phyloP scores from a whole-genome alignment of 2,329 filamentous ascomycete genomes.

The Aspergillus pseudonomiae region DNA sequence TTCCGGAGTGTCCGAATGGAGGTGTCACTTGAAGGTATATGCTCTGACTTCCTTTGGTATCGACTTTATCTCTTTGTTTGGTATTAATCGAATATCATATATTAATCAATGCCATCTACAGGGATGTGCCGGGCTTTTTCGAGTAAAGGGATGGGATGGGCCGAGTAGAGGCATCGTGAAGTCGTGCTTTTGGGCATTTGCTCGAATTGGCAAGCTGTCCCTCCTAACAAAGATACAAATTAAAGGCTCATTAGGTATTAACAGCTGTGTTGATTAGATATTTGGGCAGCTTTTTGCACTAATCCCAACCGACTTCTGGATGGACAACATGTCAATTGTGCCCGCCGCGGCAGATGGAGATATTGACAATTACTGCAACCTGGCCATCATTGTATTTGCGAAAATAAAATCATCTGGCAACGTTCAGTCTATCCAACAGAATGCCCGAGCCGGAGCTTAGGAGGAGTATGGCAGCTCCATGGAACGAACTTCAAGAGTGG shows the following conservation, averaged over 20 bases:
- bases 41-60: background rate
- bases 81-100: background rate
- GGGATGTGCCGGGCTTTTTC: background rate
- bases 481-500: no score
- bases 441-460: background rate
- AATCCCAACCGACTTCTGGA: background rate
- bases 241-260: background rate
- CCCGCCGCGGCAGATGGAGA: background rate
- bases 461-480: no score
- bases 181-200: background rate
- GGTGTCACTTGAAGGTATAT: background rate
- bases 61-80: background rate
- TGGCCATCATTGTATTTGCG: background rate
- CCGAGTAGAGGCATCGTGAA: background rate
- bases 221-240: background rate
- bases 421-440: background rate
- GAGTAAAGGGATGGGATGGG: background rate
- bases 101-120: background rate
- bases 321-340: background rate
- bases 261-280: background rate
- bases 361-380: background rate
- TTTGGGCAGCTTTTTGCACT: background rate
- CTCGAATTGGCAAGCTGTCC: background rate
- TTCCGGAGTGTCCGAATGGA: background rate
- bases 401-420: background rate